Evolutionary conservation across 257 asterid genomes (phyloP).

Genomic region (Gardenia jasminoides): DNA sequence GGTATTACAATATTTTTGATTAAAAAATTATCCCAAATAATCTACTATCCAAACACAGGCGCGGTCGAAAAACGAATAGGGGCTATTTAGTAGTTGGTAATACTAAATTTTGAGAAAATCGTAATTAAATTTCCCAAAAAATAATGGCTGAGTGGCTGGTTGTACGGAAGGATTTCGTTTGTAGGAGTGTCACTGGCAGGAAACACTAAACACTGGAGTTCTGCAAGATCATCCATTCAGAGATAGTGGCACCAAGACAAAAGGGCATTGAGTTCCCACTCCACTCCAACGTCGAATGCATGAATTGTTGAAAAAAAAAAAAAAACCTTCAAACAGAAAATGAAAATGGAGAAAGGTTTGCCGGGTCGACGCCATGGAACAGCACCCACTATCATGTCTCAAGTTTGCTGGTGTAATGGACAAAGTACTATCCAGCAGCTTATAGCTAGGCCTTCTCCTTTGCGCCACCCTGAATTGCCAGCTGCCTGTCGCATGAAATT

Average conservation of each 20-base stretch:
- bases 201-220: constrained; percentile 1
- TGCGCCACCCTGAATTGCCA: constrained; percentile 2
- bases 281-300: not conserved
- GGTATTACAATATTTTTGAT: too few species aligned
- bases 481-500: not conserved
- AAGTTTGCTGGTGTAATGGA: not conserved
- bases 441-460: not conserved
- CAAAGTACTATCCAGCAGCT: not conserved
- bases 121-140: not conserved
- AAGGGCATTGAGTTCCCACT: not conserved
- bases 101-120: not conserved
- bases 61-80: not conserved
- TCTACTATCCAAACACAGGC: too few species aligned
- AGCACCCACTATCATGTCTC: not conserved
- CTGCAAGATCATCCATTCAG: not conserved
- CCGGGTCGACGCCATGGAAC: not conserved
- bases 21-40: too few species aligned
- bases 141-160: not conserved
- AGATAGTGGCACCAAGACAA: not conserved
- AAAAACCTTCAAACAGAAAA: not conserved
- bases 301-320: too few species aligned
- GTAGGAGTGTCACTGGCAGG: not conserved
- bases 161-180: not conserved
- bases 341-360: not conserved
- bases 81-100: too few species aligned